Base-by-base conservation (phyloP, 345 rosid genomes). In the Combretum micranthum region DNA sequence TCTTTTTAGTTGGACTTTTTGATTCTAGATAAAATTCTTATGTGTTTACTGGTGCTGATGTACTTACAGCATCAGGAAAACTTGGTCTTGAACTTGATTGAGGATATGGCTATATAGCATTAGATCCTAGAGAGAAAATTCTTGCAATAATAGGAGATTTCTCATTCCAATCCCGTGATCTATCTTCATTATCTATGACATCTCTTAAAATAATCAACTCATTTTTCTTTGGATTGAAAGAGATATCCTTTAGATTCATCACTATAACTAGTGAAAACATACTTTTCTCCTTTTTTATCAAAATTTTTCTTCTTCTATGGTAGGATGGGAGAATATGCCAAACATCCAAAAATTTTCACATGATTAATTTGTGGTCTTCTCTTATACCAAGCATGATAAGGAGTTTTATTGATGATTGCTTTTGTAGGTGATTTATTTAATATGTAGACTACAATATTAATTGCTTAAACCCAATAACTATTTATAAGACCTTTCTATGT, bases 251-350 rank as follows among this genome's bases (percentile, higher is more conserved):
- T n/a, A n/a, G n/a, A n/a, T n/a, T n/a, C n/a, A n/a, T n/a, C n/a
- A n/a, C n/a, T n/a, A n/a, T n/a, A n/a, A n/a, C n/a, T n/a, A n/a
- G n/a, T n/a, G n/a, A n/a, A n/a, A n/a, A n/a, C n/a, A n/a, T n/a
- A n/a, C n/a, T n/a, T n/a, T n/a, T n/a, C n/a, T n/a, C 19, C 69
- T 44, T 47, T 65, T 19, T 51, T 13, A 44, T 65, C 64, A 22
- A 58, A 25, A 14, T 65, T 50, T 4, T 63, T 46, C 18, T 20
- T 63, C n/a, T 23, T 7, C 8, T 20, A 8, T 3, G 22, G 12
- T 17, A 44, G 44, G 18, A 54, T 12, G 3, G 5, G 47, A 13
- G 60, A 11, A 16, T 45, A 44, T 6, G 25, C 42, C 0, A 55
- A 25, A 16, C 5, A 25, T 25, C 32, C 5, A 25, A 25, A 2